phyloP scores from a whole-genome alignment of 176 grass and related monocot species.

The Musa acuminata region DNA sequence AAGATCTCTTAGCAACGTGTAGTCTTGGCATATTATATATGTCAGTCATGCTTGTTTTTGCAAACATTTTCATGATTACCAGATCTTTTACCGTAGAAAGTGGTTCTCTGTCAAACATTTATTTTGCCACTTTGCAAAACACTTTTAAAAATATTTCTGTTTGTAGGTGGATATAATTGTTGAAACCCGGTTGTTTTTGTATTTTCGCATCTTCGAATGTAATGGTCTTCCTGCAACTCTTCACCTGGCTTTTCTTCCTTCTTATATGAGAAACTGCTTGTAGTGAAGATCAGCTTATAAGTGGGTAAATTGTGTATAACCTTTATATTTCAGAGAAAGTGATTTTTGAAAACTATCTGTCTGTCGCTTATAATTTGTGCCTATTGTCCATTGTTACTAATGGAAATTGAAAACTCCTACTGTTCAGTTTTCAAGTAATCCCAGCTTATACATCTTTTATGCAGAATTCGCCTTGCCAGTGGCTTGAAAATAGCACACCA shows the following conservation, averaged over 20 bases:
- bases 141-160: no score
- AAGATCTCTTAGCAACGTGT: no score
- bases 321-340: neutral
- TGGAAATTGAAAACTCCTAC: neutral
- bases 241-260: neutral
- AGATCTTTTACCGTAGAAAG: no score
- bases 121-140: no score
- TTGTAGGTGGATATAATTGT: no score
- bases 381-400: neutral
- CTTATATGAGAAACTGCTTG: neutral
- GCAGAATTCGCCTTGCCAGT: conserved; percentile 81
- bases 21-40: no score
- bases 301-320: neutral
- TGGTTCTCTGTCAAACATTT: no score
- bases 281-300: neutral
- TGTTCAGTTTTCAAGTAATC: neutral
- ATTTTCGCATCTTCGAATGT: neutral
- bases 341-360: neutral
- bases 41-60: no score
- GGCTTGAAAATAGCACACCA: conserved; percentile 97
- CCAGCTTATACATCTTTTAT: conserved; percentile 15
- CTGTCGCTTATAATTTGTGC: neutral
- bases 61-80: no score
- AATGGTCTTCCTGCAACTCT: neutral
- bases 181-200: no score